Percentiles rank a stretch among this genome's conserved stretches.
phyloP scores from a whole-genome alignment of 2,329 filamentous ascomycete species.

The Cylindrodendrum hubeiense region DNA sequence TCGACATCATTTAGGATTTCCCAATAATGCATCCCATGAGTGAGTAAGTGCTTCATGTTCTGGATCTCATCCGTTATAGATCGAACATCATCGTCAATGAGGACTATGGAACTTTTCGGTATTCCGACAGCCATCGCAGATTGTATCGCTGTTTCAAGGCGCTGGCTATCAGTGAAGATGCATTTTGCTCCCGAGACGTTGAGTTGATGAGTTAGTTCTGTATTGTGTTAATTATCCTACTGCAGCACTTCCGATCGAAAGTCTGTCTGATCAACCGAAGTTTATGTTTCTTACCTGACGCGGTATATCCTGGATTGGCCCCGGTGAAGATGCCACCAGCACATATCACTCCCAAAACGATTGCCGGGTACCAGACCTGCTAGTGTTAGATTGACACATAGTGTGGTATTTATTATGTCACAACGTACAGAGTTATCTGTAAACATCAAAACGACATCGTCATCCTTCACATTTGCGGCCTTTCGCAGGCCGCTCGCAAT shows the following conservation, averaged over 20 bases:
- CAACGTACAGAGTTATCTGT: constrained; percentile 9
- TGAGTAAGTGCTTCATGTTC: not conserved
- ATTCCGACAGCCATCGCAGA: not conserved
- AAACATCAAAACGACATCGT: constrained; percentile 8
- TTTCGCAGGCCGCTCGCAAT: not conserved
- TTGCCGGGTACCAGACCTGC: not conserved
- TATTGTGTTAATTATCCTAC: not conserved
- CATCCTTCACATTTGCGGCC: not conserved
- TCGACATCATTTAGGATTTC: not conserved
- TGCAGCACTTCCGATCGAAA: not conserved
- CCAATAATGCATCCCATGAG: not conserved
- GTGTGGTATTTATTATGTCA: not conserved
- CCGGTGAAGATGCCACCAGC: constrained; percentile 19
- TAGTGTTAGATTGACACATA: not conserved
- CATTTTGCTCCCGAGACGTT: constrained; percentile 6
- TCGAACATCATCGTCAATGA: not conserved
- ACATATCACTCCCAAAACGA: constrained; percentile 5
- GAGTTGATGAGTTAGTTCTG: constrained; percentile 21
- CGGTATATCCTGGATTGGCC: constrained; percentile 7
- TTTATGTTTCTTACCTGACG: not conserved
- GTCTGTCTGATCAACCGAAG: accelerated
- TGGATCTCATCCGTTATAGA: not conserved
- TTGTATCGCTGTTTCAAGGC: constrained; percentile 2
- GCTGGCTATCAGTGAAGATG: constrained; percentile 9
- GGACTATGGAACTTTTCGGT: not conserved